Evolutionary conservation across 1,284 basidiomycete genomes (phyloP).

Genomic region (Puccinia triticina): DNA sequence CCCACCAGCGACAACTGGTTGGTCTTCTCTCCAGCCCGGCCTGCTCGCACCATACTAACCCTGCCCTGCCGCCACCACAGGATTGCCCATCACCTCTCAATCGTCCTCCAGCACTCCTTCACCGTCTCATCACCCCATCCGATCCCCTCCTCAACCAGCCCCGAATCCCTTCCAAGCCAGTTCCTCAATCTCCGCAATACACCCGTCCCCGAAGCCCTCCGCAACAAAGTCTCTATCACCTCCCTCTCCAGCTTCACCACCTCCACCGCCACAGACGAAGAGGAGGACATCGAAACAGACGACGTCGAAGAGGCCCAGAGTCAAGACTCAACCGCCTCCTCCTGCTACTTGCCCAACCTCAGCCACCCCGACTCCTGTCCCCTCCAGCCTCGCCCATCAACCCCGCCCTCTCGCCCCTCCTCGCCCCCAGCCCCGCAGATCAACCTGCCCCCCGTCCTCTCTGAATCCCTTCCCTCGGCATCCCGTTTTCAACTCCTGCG

Average conservation of each 20-base stretch:
- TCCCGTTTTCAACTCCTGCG: slow-evolving; percentile 9
- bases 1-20: slow-evolving; percentile 26
- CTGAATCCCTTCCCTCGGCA: slow-evolving; percentile 15
- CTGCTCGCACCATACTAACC: not conserved
- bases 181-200: slow-evolving; percentile 6
- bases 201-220: slow-evolving; percentile 6
- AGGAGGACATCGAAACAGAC: slow-evolving; percentile 65
- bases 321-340: slow-evolving; percentile 35
- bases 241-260: slow-evolving; percentile 43
- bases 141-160: slow-evolving; percentile 28
- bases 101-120: slow-evolving; percentile 57
- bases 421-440: slow-evolving; percentile 52
- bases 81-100: slow-evolving; percentile 57
- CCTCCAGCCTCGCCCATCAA: slow-evolving; percentile 64
- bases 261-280: slow-evolving; percentile 53
- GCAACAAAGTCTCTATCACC: slow-evolving; percentile 33
- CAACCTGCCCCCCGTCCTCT: slow-evolving; percentile 3
- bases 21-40: not conserved
- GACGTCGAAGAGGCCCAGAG: slow-evolving; percentile 65
- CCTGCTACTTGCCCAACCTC: slow-evolving; percentile 15
- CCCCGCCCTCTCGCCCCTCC: slow-evolving; percentile 15
- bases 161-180: slow-evolving; percentile 23
- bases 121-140: slow-evolving; percentile 54
- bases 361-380: not conserved
- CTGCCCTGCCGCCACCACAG: no score